Percentiles rank a stretch among this genome's conserved stretches.
Evolutionary conservation across 192 early-diverging fungal species (phyloP).

Genomic region (Rhizoclosmatium sp.): DNA sequence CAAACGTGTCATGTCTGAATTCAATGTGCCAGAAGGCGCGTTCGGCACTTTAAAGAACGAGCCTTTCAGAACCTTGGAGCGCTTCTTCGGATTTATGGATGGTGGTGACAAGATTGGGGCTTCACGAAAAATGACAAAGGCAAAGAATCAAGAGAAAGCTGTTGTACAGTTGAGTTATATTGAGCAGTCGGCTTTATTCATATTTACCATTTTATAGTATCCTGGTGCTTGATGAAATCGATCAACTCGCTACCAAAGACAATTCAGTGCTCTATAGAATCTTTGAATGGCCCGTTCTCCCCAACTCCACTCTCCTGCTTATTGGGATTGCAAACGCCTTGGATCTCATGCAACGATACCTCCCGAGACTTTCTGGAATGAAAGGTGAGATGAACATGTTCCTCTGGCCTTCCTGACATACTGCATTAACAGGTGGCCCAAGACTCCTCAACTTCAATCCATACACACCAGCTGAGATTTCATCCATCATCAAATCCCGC

Average conservation of each 20-base stretch:
- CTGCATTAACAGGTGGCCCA: conserved; percentile 61
- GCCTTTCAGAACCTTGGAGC: conserved; percentile 8
- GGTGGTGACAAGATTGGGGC: conserved; percentile 16
- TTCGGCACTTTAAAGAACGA: conserved; percentile 54
- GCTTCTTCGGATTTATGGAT: conserved; percentile 26
- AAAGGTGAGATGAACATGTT: conserved; percentile 59
- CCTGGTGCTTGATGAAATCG: conserved; percentile 93
- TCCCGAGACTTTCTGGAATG: conserved; percentile 85
- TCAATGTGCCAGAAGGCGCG: conserved; percentile 53
- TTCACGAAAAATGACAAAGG: neutral
- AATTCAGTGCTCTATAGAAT: conserved; percentile 88
- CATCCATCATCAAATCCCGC: conserved; percentile 86
- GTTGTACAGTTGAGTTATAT: conserved; percentile 23
- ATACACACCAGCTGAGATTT: conserved; percentile 85
- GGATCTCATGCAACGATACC: conserved; percentile 85
- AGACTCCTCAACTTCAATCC: conserved; percentile 86
- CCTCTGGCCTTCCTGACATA: neutral
- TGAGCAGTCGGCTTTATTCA: neutral
- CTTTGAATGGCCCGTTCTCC: conserved; percentile 77
- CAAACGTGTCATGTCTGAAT: conserved; percentile 60
- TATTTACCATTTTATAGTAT: conserved; percentile 52
- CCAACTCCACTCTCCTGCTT: conserved; percentile 72
- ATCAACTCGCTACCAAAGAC: conserved; percentile 80
- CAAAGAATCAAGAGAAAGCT: conserved; percentile 4
- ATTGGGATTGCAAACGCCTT: conserved; percentile 96